Conservation (phyloP, 2,329 filamentous ascomycete species). For the Hymenoscyphus fructigenus region DNA sequence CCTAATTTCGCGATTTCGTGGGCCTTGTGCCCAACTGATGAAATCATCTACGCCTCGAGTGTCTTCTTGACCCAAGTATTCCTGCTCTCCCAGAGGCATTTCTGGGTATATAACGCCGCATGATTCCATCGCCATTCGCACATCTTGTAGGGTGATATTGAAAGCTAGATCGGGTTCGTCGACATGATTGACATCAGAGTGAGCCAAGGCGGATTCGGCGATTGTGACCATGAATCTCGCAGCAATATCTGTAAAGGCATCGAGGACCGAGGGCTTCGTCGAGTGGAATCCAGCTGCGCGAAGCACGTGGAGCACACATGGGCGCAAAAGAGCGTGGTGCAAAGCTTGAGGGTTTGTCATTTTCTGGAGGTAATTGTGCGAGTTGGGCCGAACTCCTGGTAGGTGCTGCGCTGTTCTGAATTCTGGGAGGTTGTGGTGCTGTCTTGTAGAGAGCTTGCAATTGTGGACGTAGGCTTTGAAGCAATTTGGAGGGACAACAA, state of each 20-base stretch:
- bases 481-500: slow-evolving; percentile 15
- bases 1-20: slow-evolving; percentile 75
- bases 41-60: slow-evolving; percentile 75
- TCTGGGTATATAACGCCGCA: slow-evolving; percentile 73
- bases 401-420: not conserved
- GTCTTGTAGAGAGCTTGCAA: not conserved
- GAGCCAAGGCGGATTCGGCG: slow-evolving; percentile 67
- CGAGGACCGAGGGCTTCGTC: slow-evolving; percentile 76
- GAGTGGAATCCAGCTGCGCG: slow-evolving; percentile 88
- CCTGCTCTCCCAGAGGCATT: slow-evolving; percentile 64
- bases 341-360: slow-evolving; percentile 49
- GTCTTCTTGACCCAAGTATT: slow-evolving; percentile 69
- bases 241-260: slow-evolving; percentile 83
- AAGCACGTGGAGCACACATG: slow-evolving; percentile 85
- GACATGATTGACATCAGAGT: slow-evolving; percentile 62
- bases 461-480: not conserved
- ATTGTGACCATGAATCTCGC: slow-evolving; percentile 77
- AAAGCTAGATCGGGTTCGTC: slow-evolving; percentile 59
- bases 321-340: slow-evolving; percentile 78
- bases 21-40: slow-evolving; percentile 73
- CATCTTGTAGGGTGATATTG: slow-evolving; percentile 68
- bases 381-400: not conserved
- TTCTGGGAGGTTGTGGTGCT: not conserved
- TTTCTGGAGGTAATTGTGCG: slow-evolving; percentile 13
- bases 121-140: slow-evolving; percentile 82